These are phyloP conservation scores for Sordariomycetes sp. DNA, from an alignment of 2,329 filamentous ascomycete species.

Conservation along the genomic window DNA sequence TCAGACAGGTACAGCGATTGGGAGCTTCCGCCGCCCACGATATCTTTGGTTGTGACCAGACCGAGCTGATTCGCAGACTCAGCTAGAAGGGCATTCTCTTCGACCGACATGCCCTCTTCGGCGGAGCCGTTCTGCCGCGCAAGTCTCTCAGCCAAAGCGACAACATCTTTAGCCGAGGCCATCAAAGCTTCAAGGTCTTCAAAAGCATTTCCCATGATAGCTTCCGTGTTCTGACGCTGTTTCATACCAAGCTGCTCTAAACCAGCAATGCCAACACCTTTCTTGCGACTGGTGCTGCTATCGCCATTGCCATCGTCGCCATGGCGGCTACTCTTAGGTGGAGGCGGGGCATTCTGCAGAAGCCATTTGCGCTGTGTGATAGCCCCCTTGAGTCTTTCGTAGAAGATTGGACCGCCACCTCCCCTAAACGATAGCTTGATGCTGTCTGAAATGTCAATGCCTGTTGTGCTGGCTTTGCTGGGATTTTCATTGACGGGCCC, in stretches of 20 bases:
- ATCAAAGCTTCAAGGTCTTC: slow-evolving; percentile 94
- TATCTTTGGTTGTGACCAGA: slow-evolving; percentile 89
- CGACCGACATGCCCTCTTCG: slow-evolving; percentile 51
- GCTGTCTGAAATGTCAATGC: slow-evolving; percentile 55
- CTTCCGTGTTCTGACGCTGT: slow-evolving; percentile 83
- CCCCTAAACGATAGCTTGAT: slow-evolving; percentile 88
- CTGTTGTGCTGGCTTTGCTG: slow-evolving; percentile 17
- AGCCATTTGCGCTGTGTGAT: slow-evolving; percentile 95
- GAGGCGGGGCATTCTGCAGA: slow-evolving; percentile 77
- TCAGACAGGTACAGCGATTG: slow-evolving; percentile 87
- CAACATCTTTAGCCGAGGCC: slow-evolving; percentile 94
- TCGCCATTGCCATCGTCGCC: slow-evolving; percentile 24
- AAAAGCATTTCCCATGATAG: slow-evolving; percentile 87
- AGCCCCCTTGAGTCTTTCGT: slow-evolving; percentile 78
- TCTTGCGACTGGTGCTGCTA: slow-evolving; percentile 26
- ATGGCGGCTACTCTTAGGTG: slow-evolving; percentile 52
- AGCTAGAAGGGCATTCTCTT: slow-evolving; percentile 66
- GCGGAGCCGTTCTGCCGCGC: slow-evolving; percentile 56
- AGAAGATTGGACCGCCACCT: slow-evolving; percentile 84
- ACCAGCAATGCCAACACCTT: slow-evolving; percentile 81
- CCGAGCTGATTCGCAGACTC: slow-evolving; percentile 74
- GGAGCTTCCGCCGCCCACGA: slow-evolving; percentile 66
- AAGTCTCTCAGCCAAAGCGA: slow-evolving; percentile 85
- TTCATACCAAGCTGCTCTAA: slow-evolving; percentile 79
- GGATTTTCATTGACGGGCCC: slow-evolving; percentile 52